Conservation (phyloP, 2,329 filamentous ascomycete species). For the Epichloe bromicola region DNA sequence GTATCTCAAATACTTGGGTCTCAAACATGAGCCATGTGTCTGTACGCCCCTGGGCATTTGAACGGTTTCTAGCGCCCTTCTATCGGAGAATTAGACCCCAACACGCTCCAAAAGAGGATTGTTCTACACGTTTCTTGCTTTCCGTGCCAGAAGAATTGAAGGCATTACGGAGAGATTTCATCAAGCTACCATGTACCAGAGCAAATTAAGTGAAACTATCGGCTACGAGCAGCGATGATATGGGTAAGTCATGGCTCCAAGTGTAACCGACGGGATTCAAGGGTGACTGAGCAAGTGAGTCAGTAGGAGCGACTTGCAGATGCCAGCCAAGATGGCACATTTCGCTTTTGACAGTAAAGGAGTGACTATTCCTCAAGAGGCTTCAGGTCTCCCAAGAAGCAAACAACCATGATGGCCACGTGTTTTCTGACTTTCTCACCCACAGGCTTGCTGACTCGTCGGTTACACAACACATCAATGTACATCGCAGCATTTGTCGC, state of each 20-base stretch:
- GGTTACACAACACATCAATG: slow-evolving; percentile 3
- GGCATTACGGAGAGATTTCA: neutral
- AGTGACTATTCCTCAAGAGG: neutral
- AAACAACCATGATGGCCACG: slow-evolving; percentile 1
- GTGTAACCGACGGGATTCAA: neutral
- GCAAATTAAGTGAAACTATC: neutral
- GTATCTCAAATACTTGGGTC: neutral
- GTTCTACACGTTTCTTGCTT: neutral
- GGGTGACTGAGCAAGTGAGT: neutral
- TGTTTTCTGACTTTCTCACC: slow-evolving; percentile 1
- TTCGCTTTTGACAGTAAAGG: neutral
- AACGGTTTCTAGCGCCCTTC: slow-evolving; percentile 6
- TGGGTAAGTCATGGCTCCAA: neutral
- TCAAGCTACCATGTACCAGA: neutral
- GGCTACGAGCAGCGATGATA: slow-evolving; percentile 1
- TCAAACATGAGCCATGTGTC: slow-evolving; percentile 3
- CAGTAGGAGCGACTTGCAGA: neutral
- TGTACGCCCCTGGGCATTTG: slow-evolving; percentile 1
- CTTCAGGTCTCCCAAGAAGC: neutral
- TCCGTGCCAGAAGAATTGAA: neutral
- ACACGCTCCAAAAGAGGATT: neutral
- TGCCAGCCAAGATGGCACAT: neutral
- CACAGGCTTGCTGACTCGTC: slow-evolving; percentile 1
- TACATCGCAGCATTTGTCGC: neutral
- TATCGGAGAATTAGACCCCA: slow-evolving; percentile 4